A percentile compares a stretch with the other conserved stretches of the same genome.
Evolutionary conservation across 164 flowering plant genomes (phyloP).

Genomic region (Paratinospora sagittata): DNA sequence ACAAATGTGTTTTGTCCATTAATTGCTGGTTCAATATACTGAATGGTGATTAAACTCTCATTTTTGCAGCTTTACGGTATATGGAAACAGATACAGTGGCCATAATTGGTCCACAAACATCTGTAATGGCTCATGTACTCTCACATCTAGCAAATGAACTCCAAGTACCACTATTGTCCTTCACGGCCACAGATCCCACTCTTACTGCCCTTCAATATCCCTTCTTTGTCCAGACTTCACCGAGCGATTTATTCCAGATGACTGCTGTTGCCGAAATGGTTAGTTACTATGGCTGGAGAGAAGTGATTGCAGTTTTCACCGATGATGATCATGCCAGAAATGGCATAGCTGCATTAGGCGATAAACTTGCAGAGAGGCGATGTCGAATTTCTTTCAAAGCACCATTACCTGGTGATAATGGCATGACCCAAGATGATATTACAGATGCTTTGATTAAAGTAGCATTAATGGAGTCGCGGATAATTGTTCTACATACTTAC

Average conservation of each 20-base stretch:
- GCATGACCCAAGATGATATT: slow-evolving; percentile 11
- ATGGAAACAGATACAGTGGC: slow-evolving; percentile 24
- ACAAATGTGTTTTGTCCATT: slow-evolving; percentile 3
- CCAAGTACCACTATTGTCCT: slow-evolving; percentile 22
- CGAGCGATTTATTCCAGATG: slow-evolving; percentile 21
- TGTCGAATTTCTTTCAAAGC: slow-evolving; percentile 20
- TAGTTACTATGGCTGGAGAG: slow-evolving; percentile 19
- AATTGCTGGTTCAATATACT: neutral
- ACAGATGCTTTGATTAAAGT: slow-evolving; percentile 26
- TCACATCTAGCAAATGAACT: slow-evolving; percentile 25
- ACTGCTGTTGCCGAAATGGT: slow-evolving; percentile 21
- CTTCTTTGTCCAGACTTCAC: slow-evolving; percentile 22
- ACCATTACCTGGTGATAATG: slow-evolving; percentile 20
- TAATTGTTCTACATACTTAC: slow-evolving; percentile 30
- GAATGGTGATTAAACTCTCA: neutral
- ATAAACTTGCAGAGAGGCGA: slow-evolving; percentile 21
- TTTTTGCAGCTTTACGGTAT: slow-evolving; percentile 30
- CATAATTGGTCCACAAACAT: slow-evolving; percentile 24
- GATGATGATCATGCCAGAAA: slow-evolving; percentile 24
- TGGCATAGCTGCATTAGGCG: slow-evolving; percentile 20
- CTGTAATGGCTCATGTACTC: slow-evolving; percentile 22
- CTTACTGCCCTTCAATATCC: slow-evolving; percentile 25
- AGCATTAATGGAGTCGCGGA: slow-evolving; percentile 29
- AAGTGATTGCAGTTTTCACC: slow-evolving; percentile 17
- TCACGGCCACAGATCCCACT: slow-evolving; percentile 23